phyloP scores from a whole-genome alignment of 805 yeast species.

The Yarrowia keelungensis region DNA sequence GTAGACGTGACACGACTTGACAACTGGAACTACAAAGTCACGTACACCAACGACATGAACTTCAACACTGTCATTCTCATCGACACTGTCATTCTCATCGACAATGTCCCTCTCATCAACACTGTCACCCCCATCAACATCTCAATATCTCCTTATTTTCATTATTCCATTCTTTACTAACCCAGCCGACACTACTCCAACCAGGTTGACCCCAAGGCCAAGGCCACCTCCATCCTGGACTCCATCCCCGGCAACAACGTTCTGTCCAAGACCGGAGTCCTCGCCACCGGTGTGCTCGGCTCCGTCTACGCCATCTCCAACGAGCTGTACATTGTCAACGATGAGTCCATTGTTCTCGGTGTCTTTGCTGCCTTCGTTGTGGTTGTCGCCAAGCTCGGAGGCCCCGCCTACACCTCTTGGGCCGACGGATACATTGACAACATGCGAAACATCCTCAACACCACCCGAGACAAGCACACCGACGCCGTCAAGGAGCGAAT shows the following conservation, averaged over 20 bases:
- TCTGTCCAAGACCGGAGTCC: slow-evolving; percentile 90
- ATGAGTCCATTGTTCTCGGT: slow-evolving; percentile 84
- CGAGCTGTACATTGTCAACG: slow-evolving; percentile 91
- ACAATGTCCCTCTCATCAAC: too few species aligned
- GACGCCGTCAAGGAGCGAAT: slow-evolving; percentile 93
- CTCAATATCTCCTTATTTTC: not conserved
- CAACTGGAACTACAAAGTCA: not conserved
- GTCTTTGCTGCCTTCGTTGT: slow-evolving; percentile 80
- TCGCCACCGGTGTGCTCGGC: slow-evolving; percentile 95
- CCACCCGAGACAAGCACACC: slow-evolving; percentile 89
- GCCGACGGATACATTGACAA: slow-evolving; percentile 85
- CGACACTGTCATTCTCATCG: too few species aligned
- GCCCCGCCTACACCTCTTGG: slow-evolving; percentile 94
- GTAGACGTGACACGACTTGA: too few species aligned
- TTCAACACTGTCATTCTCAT: not conserved
- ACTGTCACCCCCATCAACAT: too few species aligned
- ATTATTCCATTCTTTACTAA: slow-evolving; percentile 1
- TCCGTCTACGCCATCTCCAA: slow-evolving; percentile 92
- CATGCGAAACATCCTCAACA: slow-evolving; percentile 80
- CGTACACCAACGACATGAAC: too few species aligned
- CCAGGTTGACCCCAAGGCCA: slow-evolving; percentile 77
- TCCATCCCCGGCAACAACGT: slow-evolving; percentile 91
- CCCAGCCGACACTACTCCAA: slow-evolving; percentile 47
- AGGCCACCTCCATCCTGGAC: slow-evolving; percentile 87
- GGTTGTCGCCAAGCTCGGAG: slow-evolving; percentile 82